Percentiles rank a stretch among this genome's conserved stretches.
Evolutionary conservation across 1,284 basidiomycete genomes (phyloP).

Genomic region (Psilocybe mexicana): DNA sequence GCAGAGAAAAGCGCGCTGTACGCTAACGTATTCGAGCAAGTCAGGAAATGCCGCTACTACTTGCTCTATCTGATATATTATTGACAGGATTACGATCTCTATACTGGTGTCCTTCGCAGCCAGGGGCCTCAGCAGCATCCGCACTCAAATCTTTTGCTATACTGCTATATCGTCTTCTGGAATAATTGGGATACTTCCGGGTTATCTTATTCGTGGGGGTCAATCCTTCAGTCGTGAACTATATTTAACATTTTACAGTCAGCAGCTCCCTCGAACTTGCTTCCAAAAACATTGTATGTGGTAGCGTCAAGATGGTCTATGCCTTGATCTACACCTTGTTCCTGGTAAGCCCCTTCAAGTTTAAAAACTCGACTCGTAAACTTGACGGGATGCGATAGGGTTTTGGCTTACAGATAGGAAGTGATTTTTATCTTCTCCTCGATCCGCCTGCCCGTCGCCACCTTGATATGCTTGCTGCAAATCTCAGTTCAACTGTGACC

Average conservation of each 20-base stretch:
- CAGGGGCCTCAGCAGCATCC: slow-evolving; percentile 76
- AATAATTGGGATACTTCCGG: slow-evolving; percentile 82
- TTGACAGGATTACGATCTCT: slow-evolving; percentile 73
- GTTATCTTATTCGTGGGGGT: slow-evolving; percentile 75
- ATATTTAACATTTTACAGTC: slow-evolving; percentile 45
- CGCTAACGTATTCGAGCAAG: slow-evolving; percentile 88
- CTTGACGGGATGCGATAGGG: slow-evolving; percentile 45
- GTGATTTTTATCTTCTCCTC: slow-evolving; percentile 80
- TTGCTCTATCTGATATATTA: neutral
- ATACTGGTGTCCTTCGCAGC: slow-evolving; percentile 81
- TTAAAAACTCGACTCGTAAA: neutral
- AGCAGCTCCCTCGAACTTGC: slow-evolving; percentile 86
- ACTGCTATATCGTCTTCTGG: slow-evolving; percentile 82
- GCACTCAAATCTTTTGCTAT: slow-evolving; percentile 79
- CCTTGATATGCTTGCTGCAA: slow-evolving; percentile 52
- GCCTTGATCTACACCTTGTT: slow-evolving; percentile 90
- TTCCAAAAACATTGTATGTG: slow-evolving; percentile 85
- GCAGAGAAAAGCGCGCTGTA: slow-evolving; percentile 77
- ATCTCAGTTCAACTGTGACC: slow-evolving; percentile 47
- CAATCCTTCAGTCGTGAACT: slow-evolving; percentile 11
- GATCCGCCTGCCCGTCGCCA: slow-evolving; percentile 60
- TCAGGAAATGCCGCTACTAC: slow-evolving; percentile 16
- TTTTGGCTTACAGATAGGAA: slow-evolving; percentile 87
- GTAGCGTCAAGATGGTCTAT: slow-evolving; percentile 89
- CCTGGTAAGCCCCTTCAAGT: slow-evolving; percentile 42